Conservation (phyloP, 768 basidiomycete genomes). For the Mycena maculata region DNA sequence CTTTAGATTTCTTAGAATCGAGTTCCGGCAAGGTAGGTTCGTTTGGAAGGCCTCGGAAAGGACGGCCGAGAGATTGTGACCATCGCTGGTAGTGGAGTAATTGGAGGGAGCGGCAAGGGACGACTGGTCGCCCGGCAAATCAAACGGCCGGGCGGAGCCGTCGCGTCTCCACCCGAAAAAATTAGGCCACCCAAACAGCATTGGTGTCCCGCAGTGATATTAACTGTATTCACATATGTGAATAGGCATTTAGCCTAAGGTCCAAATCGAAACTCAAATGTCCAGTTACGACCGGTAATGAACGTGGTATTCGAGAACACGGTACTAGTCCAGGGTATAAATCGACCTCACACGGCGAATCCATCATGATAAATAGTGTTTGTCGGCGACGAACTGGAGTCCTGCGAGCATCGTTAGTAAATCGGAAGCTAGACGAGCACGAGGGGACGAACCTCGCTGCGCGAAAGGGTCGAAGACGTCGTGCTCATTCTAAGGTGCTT, state of each 20-base stretch:
- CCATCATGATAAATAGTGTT: constrained; percentile 31
- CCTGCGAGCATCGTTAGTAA: constrained; percentile 11
- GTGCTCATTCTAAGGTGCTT: constrained; percentile 34
- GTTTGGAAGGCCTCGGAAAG: no score
- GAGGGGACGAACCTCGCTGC: constrained; percentile 7
- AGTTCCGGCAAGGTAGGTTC: no score
- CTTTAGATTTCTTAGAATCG: no score
- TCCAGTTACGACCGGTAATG: not conserved
- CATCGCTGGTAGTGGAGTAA: no score
- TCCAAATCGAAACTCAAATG: not conserved
- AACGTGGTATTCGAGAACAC: constrained; percentile 12
- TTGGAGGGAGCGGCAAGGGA: no score
- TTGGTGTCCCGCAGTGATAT: not conserved
- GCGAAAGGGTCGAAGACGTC: constrained; percentile 28
- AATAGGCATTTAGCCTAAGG: constrained; percentile 18
- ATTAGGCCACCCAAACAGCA: no score
- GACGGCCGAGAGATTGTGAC: no score
- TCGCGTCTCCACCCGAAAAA: no score
- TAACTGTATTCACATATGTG: constrained; percentile 9
- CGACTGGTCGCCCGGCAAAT: no score
- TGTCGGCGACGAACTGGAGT: constrained; percentile 13
- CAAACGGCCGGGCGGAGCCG: no score
- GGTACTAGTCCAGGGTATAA: constrained; percentile 15
- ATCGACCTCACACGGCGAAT: constrained; percentile 27
- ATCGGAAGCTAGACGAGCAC: not conserved